Base-by-base conservation (phyloP, 2,329 filamentous ascomycete genomes). In the Nemania diffusa region DNA sequence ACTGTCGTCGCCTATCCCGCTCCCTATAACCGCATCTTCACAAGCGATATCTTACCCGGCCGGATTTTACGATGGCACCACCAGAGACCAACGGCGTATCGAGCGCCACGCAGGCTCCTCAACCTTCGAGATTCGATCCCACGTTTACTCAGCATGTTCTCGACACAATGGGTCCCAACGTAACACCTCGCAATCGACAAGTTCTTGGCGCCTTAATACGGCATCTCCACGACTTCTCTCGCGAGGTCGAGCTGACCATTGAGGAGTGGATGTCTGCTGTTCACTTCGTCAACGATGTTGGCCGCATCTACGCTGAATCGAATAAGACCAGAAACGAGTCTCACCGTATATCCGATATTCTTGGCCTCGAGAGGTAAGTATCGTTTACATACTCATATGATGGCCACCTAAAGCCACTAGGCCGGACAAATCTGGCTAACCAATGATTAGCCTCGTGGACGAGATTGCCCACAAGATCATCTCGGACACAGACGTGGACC, bases 181-280 rank as follows among this genome's bases (percentile, higher is more conserved):
- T 88, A 13, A 82, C 85, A 59, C 87, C 90, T 65, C 85, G 92
- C 67, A 86, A 88, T 74, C 86, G 89, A 66, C 82, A 87, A 71
- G 83, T 94, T 73, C 82, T 94, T 74, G 79, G 83, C 68, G 83
- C 86, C 29, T 80, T 93, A 73, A 89, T 93, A 79, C 84, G 81
- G 56, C 91, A 94, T 81, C 84, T 94, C 65, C 92, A 94, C 82
- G 91, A 93, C 80, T 94, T 94, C 78, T 87, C 88, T 64, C 88
- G 92, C 65, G 92, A 94, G 76, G 87, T 92, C 71, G 91, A 94
- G 80, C 87, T 94, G 58, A 93, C 89, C 20, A 84, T 88, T 34
- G 91, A 92, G 62, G 92, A 94, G 80, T 94, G 91, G 91, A 87
- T 93, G 79, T 80, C 87, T 7, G 92, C 91, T 61, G 90, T 94